Conservation (phyloP, 352 stramenopile genomes). For the Pythium myriotylum region DNA sequence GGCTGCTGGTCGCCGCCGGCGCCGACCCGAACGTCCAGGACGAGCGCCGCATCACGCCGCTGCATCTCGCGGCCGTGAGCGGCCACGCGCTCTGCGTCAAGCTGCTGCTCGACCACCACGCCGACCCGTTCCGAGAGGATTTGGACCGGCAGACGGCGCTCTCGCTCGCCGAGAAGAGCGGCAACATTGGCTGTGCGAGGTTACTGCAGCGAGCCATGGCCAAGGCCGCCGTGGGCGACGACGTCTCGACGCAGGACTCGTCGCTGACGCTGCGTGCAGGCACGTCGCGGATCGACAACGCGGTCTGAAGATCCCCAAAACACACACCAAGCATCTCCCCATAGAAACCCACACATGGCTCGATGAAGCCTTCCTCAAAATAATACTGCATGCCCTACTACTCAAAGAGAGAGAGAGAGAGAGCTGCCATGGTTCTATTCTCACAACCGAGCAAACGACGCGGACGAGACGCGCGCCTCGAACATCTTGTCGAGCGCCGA, state of each 20-base stretch:
- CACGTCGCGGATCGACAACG: constrained; percentile 61
- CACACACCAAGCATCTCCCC: background rate
- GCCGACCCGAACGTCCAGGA: constrained; percentile 75
- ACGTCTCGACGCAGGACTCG: constrained; percentile 24
- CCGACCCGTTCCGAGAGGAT: constrained; percentile 80
- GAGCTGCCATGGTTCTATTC: background rate
- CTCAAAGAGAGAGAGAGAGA: no score
- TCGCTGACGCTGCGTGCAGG: constrained; percentile 69
- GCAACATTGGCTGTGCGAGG: constrained; percentile 75
- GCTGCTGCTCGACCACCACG: constrained; percentile 77
- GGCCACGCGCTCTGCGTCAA: constrained; percentile 82
- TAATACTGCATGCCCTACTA: no score
- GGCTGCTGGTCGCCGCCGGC: constrained; percentile 56
- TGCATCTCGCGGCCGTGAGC: constrained; percentile 72
- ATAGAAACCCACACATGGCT: background rate
- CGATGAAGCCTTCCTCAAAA: no score
- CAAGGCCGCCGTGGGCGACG: constrained; percentile 59
- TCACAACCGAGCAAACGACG: constrained; percentile 3
- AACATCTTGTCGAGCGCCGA: constrained; percentile 55
- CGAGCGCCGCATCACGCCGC: constrained; percentile 70
- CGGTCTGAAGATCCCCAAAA: constrained; percentile 46
- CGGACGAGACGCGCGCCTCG: background rate
- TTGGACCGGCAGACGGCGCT: constrained; percentile 74
- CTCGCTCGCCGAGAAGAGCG: constrained; percentile 66
- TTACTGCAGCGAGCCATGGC: constrained; percentile 81